Percentiles rank a stretch among this genome's conserved stretches.
phyloP scores from a whole-genome alignment of 768 basidiomycete species.

The Grammothele lineata region DNA sequence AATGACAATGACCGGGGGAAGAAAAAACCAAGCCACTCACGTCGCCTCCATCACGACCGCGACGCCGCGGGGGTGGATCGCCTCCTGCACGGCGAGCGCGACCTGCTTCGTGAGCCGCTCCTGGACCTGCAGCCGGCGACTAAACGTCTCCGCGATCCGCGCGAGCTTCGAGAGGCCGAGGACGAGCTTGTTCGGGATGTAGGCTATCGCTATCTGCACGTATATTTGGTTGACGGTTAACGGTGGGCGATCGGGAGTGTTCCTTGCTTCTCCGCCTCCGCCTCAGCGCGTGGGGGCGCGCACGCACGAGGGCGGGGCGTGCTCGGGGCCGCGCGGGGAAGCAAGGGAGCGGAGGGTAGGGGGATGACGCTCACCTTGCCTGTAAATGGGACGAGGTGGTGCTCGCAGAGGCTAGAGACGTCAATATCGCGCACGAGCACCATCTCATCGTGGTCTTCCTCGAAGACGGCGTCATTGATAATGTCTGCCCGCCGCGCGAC shows the following conservation, averaged over 20 bases:
- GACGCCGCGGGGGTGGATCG: conserved; percentile 94
- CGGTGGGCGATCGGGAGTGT: background rate
- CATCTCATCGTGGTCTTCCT: conserved; percentile 99
- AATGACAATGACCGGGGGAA: conserved; percentile 5
- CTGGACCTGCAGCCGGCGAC: conserved; percentile 93
- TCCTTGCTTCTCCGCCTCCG: no score
- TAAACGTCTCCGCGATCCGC: conserved; percentile 95
- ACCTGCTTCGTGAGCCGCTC: conserved; percentile 97
- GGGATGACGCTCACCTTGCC: conserved; percentile 68
- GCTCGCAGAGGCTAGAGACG: conserved; percentile 95
- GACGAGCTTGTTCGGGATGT: conserved; percentile 93
- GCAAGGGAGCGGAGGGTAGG: background rate
- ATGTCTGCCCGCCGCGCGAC: conserved; percentile 56
- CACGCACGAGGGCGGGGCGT: background rate
- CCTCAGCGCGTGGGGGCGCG: background rate
- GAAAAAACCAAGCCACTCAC: conserved; percentile 48
- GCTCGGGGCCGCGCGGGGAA: background rate
- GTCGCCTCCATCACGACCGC: conserved; percentile 99
- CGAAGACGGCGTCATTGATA: conserved; percentile 97
- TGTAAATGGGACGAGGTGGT: conserved; percentile 96
- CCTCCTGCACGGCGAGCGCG: conserved; percentile 96
- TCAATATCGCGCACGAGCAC: conserved; percentile 97
- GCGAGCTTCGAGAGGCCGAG: conserved; percentile 95
- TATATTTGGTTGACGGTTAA: background rate
- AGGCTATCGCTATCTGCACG: conserved; percentile 88